Conservation (phyloP, 2,329 filamentous ascomycete species). For the Byssochlamys sp. region DNA sequence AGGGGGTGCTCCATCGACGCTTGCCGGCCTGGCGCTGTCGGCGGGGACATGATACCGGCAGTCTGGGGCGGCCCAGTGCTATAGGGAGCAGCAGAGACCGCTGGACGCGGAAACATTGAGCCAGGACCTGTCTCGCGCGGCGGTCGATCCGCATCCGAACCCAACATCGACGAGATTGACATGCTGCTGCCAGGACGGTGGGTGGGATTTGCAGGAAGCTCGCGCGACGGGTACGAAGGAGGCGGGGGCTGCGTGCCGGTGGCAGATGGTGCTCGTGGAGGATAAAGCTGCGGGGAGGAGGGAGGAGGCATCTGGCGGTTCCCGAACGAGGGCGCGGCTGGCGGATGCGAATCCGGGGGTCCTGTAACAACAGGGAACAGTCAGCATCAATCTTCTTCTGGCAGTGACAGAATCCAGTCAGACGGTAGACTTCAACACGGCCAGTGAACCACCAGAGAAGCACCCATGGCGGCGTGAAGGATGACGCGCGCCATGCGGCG, state of each 20-base stretch:
- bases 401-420: not conserved
- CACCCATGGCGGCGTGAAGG: not conserved
- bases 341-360: slow-evolving; percentile 20
- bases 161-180: slow-evolving; percentile 66
- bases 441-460: not conserved
- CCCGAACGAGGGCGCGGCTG: slow-evolving; percentile 25
- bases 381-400: slow-evolving; percentile 2
- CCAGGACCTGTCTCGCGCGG: slow-evolving; percentile 37
- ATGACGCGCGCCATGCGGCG: not conserved
- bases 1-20: slow-evolving; percentile 51
- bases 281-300: slow-evolving; percentile 41
- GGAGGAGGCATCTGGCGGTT: slow-evolving; percentile 43
- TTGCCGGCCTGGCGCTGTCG: slow-evolving; percentile 30
- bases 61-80: slow-evolving; percentile 23
- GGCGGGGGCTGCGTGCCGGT: slow-evolving; percentile 30
- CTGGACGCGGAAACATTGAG: slow-evolving; percentile 41
- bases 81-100: slow-evolving; percentile 24
- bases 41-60: slow-evolving; percentile 35
- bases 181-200: slow-evolving; percentile 56
- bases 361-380: slow-evolving; percentile 8
- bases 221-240: slow-evolving; percentile 40
- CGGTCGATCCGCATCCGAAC: slow-evolving; percentile 41
- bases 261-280: slow-evolving; percentile 31
- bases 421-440: not conserved
- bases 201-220: slow-evolving; percentile 44